phyloP scores from a whole-genome alignment of 139 green algal species.

The Micromonas pusilla region DNA sequence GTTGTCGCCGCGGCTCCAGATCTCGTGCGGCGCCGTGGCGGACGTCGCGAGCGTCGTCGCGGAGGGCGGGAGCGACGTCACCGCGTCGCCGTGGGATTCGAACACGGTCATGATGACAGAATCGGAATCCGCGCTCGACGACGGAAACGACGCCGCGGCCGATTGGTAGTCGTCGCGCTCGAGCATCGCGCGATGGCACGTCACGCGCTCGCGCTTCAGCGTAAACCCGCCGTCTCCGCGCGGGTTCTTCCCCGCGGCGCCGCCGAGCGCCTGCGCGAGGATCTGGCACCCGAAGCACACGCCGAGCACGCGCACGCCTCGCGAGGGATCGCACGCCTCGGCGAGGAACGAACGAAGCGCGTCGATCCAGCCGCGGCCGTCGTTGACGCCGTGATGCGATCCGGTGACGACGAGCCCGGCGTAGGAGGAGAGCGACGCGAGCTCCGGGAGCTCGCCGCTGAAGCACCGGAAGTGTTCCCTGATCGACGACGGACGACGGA shows the following conservation, averaged over 20 bases:
- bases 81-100: not conserved
- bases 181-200: not conserved
- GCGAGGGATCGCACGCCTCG: not conserved
- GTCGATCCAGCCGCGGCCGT: not conserved
- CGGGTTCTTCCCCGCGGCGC: not conserved
- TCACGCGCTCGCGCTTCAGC: not conserved
- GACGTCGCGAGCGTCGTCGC: not conserved
- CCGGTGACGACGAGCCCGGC: not conserved
- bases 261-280: not conserved
- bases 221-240: not conserved
- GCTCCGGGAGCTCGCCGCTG: not conserved
- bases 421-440: not conserved
- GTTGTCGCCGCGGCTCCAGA: not conserved
- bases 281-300: not conserved
- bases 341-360: not conserved
- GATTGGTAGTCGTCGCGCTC: not conserved
- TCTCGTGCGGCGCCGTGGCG: not conserved
- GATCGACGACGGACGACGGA: not conserved
- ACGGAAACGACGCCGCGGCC: not conserved
- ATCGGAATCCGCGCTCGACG: not conserved
- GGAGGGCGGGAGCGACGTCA: not conserved
- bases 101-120: not conserved
- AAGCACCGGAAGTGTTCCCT: not conserved
- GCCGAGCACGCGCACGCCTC: not conserved
- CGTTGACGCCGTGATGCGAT: not conserved